phyloP scores from a whole-genome alignment of 768 basidiomycete genomes.

The Tubosaeta sp. region DNA sequence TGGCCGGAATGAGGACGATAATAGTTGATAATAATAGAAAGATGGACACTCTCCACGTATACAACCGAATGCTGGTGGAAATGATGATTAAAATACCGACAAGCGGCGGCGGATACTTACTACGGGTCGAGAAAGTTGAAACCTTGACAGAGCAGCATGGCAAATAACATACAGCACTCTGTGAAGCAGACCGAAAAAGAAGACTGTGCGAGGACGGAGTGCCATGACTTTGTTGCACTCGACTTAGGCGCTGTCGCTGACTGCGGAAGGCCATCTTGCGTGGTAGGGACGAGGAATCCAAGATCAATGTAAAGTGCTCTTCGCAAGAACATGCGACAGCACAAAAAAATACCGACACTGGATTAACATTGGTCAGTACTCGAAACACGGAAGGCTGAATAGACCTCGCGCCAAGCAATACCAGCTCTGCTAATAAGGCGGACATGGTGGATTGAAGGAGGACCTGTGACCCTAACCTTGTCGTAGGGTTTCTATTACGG shows the following conservation, averaged over 20 bases:
- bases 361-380: constrained; percentile 1
- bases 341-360: constrained; percentile 51
- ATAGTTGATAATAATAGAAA: constrained; percentile 55
- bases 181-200: constrained; percentile 70
- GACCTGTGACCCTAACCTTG: constrained; percentile 28
- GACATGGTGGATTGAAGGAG: constrained; percentile 10
- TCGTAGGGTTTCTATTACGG: constrained; percentile 22
- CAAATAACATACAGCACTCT: constrained; percentile 69
- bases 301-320: constrained; percentile 58
- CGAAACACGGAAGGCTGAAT: background rate
- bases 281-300: constrained; percentile 39
- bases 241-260: constrained; percentile 17
- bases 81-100: background rate
- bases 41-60: constrained; percentile 70
- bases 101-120: constrained; percentile 37
- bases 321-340: constrained; percentile 57
- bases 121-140: constrained; percentile 46
- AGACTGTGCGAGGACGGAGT: constrained; percentile 52
- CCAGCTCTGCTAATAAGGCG: constrained; percentile 11
- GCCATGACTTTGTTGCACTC: constrained; percentile 33
- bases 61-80: constrained; percentile 47
- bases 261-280: constrained; percentile 23
- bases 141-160: constrained; percentile 70
- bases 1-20: constrained; percentile 64
- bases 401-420: constrained; percentile 20